Evolutionary conservation across 257 asterid genomes (phyloP).

Genomic region (Catharanthus roseus): DNA sequence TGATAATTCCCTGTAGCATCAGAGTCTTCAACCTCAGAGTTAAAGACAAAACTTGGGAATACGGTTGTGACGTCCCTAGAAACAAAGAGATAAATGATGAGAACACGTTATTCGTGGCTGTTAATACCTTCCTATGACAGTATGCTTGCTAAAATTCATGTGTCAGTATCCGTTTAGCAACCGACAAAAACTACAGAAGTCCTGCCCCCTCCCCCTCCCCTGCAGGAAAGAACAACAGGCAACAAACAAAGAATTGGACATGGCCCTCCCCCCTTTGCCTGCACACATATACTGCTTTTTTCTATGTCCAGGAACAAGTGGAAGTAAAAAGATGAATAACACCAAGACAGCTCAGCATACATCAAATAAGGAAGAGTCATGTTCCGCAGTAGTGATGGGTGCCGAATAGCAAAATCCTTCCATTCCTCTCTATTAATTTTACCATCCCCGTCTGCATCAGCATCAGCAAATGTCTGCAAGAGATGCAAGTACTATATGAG

Average conservation of each 20-base stretch:
- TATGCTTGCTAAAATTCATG: neutral
- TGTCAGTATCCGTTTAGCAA: neutral
- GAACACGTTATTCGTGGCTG: neutral
- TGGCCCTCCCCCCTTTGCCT: neutral
- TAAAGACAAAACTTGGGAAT: conserved; percentile 69
- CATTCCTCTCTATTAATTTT: conserved; percentile 71
- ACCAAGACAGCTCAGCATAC: conserved; percentile 31
- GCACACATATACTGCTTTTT: neutral
- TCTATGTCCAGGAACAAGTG: neutral
- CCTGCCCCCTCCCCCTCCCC: neutral
- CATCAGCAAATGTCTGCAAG: conserved; percentile 72
- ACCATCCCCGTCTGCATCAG: conserved; percentile 72
- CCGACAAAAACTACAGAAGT: neutral
- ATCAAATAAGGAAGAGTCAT: conserved; percentile 86
- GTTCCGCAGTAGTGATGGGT: conserved; percentile 77
- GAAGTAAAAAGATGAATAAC: neutral
- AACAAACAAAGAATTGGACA: neutral
- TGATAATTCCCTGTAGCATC: neutral
- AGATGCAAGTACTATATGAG: conserved; percentile 9
- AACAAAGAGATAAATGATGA: conserved; percentile 4
- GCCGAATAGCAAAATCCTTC: conserved; percentile 52
- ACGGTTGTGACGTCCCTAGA: conserved; percentile 55
- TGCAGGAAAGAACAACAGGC: neutral
- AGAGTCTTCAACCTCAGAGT: conserved; percentile 64
- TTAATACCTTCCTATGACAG: neutral